phyloP scores from a whole-genome alignment of 106 monocot genomes.

The Posidonia australis region DNA sequence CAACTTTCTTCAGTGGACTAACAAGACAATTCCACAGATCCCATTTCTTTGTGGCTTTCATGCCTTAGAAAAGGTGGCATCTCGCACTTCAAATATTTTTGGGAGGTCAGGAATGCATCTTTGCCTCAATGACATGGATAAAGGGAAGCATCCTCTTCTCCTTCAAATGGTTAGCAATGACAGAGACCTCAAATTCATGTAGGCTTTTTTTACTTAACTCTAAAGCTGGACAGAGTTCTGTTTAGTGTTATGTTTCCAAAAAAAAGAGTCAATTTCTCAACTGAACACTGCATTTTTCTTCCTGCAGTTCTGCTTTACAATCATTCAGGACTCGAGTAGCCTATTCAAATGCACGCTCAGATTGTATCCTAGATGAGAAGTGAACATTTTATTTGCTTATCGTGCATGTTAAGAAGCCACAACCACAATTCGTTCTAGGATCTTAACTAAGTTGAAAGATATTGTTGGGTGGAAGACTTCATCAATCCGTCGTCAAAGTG shows the following conservation, averaged over 20 bases:
- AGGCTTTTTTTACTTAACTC: background rate
- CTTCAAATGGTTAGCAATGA: conserved; percentile 63
- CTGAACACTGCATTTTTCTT: background rate
- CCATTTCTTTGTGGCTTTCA: conserved; percentile 57
- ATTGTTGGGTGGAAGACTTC: conserved; percentile 91
- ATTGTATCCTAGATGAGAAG: conserved; percentile 60
- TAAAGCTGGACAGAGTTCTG: background rate
- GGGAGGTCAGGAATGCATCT: conserved; percentile 79
- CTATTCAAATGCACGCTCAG: conserved; percentile 68
- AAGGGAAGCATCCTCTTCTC: conserved; percentile 69
- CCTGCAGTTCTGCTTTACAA: conserved; percentile 65
- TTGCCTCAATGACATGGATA: conserved; percentile 47
- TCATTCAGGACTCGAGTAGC: conserved; percentile 57
- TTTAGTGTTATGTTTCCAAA: too few species aligned
- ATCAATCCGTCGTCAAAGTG: conserved; percentile 54
- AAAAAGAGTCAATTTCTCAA: too few species aligned
- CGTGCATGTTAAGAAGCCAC: background rate
- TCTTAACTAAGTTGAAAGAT: conserved; percentile 50
- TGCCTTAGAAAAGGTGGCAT: conserved; percentile 56
- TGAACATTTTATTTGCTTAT: background rate
- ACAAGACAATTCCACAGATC: conserved; percentile 29
- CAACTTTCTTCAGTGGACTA: background rate
- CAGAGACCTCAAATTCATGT: conserved; percentile 69
- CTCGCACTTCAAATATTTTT: conserved; percentile 41
- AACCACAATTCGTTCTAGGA: background rate